A percentile compares a stretch with the other conserved stretches of the same genome.
Conservation (phyloP, 192 early-diverging fungal genomes). For the Rhizophlyctis rosea region DNA sequence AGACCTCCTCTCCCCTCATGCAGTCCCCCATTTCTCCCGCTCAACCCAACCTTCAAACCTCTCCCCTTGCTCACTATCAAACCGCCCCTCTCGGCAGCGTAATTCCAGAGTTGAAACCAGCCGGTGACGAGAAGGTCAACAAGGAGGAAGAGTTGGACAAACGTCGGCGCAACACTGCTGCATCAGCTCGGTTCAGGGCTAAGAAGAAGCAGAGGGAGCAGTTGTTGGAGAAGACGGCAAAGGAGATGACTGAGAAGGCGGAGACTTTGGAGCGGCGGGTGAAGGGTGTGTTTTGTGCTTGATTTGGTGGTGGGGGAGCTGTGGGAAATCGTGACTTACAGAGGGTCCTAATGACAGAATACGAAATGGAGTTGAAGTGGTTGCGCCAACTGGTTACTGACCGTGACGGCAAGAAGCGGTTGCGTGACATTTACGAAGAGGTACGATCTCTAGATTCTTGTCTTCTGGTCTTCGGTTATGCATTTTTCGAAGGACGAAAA, state of each 20-base stretch:
- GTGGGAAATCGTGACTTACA: too few species aligned
- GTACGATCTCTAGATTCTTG: too few species aligned
- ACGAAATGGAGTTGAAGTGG: conserved; percentile 91
- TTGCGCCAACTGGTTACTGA: conserved; percentile 81
- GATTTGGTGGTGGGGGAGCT: too few species aligned
- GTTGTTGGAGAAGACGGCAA: conserved; percentile 75
- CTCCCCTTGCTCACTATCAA: not conserved
- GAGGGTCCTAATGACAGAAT: too few species aligned
- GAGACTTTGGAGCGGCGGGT: conserved; percentile 68
- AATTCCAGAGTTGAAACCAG: not conserved
- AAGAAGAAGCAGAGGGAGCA: conserved; percentile 94
- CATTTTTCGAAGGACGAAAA: too few species aligned
- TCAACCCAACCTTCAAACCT: not conserved
- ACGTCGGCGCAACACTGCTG: conserved; percentile 89
- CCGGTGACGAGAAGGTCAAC: not conserved
- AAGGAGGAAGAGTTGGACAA: conserved; percentile 63
- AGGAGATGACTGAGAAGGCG: conserved; percentile 70
- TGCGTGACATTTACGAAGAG: too few species aligned
- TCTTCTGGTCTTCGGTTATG: too few species aligned
- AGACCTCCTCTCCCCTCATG: not conserved
- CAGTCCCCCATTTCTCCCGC: not conserved
- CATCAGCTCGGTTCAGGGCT: conserved; percentile 89
- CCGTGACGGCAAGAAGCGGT: conserved; percentile 22
- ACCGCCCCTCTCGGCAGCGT: not conserved
- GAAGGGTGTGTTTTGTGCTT: too few species aligned